Evolutionary conservation across 306 rosid genomes (phyloP).

Genomic region (Cucurbita pepo): DNA sequence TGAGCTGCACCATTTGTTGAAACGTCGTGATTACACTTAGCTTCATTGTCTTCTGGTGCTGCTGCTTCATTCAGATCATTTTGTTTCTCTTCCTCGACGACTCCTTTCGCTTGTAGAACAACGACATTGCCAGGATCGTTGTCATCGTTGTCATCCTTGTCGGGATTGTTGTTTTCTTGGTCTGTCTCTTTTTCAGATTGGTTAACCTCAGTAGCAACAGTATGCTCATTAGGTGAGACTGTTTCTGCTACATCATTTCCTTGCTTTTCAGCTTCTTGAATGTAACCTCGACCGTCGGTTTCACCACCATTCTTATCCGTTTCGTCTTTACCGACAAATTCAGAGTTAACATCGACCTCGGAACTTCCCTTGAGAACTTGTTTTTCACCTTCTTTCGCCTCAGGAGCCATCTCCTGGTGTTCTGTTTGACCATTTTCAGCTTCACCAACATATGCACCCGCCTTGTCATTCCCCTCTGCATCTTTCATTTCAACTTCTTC

Average conservation of each 20-base stretch:
- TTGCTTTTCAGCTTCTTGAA: slow-evolving; percentile 10
- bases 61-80: slow-evolving; percentile 3
- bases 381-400: neutral
- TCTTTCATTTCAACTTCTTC: slow-evolving; percentile 22
- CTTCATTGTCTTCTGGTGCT: slow-evolving; percentile 12
- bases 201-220: slow-evolving; percentile 5
- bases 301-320: neutral
- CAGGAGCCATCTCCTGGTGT: neutral
- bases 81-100: slow-evolving; percentile 14
- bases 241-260: slow-evolving; percentile 8
- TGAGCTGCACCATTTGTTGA: slow-evolving; percentile 18
- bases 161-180: slow-evolving; percentile 19
- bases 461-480: slow-evolving; percentile 14
- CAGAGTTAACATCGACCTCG: neutral
- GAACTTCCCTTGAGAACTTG: neutral
- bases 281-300: neutral
- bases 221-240: slow-evolving; percentile 17
- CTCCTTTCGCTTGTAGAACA: slow-evolving; percentile 21
- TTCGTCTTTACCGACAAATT: neutral
- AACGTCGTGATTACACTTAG: slow-evolving; percentile 13
- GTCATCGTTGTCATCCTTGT: slow-evolving; percentile 15
- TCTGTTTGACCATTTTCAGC: slow-evolving; percentile 9
- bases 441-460: slow-evolving; percentile 14
- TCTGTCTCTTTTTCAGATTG: slow-evolving; percentile 12
- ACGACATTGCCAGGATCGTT: slow-evolving; percentile 3